phyloP scores from a whole-genome alignment of 768 basidiomycete genomes.

The Pisolithus microcarpus region DNA sequence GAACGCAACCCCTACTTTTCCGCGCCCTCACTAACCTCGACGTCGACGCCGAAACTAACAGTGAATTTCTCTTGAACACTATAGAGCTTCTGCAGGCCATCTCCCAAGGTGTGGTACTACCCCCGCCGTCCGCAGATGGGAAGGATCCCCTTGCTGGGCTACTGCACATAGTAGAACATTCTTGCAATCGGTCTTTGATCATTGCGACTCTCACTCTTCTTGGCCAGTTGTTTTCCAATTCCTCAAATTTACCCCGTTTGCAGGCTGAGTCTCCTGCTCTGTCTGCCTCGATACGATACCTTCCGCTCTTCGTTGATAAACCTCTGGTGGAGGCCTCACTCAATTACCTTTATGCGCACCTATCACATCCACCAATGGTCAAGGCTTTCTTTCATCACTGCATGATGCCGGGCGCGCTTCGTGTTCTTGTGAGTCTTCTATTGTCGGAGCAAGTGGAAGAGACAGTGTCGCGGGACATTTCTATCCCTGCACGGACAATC shows the following conservation, averaged over 20 bases:
- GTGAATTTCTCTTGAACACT: conserved; percentile 64
- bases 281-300: conserved; percentile 56
- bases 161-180: conserved; percentile 44
- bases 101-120: conserved; percentile 37
- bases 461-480: conserved; percentile 55
- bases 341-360: conserved; percentile 68
- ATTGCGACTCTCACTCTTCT: conserved; percentile 57
- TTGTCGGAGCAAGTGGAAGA: conserved; percentile 70
- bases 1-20: conserved; percentile 60
- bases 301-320: conserved; percentile 68
- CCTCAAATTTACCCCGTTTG: conserved; percentile 50
- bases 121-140: conserved; percentile 28
- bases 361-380: conserved; percentile 68
- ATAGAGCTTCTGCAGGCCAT: conserved; percentile 68
- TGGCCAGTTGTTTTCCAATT: conserved; percentile 54
- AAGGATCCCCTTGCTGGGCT: conserved; percentile 53
- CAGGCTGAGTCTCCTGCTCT: conserved; percentile 52
- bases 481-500: conserved; percentile 50
- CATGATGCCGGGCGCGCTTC: conserved; percentile 63
- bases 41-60: conserved; percentile 54
- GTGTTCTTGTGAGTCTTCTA: conserved; percentile 59
- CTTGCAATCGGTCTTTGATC: conserved; percentile 71
- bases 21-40: conserved; percentile 58
- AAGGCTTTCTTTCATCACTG: conserved; percentile 69
- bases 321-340: conserved; percentile 62